Percentiles rank a stretch among this genome's conserved stretches.
Conservation (phyloP, 495 filamentous ascomycete species). For the Aspergillus nanangensis region DNA sequence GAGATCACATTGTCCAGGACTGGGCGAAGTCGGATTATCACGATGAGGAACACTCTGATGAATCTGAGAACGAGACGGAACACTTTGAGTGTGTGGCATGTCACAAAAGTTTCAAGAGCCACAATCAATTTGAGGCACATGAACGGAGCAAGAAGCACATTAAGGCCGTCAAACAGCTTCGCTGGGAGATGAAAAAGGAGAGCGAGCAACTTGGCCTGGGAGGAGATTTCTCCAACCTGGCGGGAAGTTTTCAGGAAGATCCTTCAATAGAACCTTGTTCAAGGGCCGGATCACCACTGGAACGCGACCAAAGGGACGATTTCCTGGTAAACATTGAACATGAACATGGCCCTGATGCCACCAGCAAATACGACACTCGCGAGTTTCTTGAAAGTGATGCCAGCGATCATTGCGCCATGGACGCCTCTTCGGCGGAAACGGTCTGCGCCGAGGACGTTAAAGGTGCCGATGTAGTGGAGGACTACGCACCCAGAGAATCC, state of each 20-base stretch:
- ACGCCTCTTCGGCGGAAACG: no score
- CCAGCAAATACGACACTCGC: no score
- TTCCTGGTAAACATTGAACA: no score
- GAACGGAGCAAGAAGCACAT: slow-evolving; percentile 94
- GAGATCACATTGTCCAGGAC: slow-evolving; percentile 62
- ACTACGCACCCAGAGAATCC: slow-evolving; percentile 44
- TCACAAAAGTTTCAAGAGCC: slow-evolving; percentile 87
- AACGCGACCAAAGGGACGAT: not conserved
- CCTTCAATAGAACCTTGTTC: no score
- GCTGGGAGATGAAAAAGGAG: slow-evolving; percentile 77
- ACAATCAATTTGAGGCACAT: slow-evolving; percentile 88
- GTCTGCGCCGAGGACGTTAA: slow-evolving; percentile 24
- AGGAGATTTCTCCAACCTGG: not conserved
- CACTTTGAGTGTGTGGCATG: slow-evolving; percentile 88
- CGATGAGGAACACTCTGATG: slow-evolving; percentile 56
- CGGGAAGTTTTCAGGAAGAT: not conserved
- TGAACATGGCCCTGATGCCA: no score
- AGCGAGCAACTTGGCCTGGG: slow-evolving; percentile 44
- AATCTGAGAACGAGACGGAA: slow-evolving; percentile 49
- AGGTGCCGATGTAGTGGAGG: no score
- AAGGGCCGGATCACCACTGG: no score
- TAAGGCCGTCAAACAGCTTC: slow-evolving; percentile 76
- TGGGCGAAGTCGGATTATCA: slow-evolving; percentile 64
- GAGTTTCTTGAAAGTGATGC: no score
- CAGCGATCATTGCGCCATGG: no score